A percentile compares a stretch with the other conserved stretches of the same genome.
Conservation (phyloP, 768 basidiomycete genomes). For the Suillus subaureus region DNA sequence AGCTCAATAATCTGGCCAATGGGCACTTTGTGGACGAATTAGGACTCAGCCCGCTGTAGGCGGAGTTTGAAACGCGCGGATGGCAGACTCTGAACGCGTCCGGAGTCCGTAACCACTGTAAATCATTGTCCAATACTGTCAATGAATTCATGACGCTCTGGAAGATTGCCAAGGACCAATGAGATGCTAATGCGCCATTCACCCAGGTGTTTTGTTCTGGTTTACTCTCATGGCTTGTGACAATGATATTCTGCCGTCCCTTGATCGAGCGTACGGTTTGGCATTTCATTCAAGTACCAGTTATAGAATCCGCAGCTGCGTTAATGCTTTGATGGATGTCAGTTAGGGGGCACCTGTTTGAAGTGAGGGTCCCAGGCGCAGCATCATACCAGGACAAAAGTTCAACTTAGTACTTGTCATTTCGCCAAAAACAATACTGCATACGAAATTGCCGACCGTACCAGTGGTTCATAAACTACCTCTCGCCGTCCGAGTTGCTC, state of each 20-base stretch:
- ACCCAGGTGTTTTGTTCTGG: not conserved
- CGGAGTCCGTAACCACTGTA: too few relatives aligned
- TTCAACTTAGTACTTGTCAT: not conserved
- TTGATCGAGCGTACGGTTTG: not conserved
- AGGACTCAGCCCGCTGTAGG: not conserved
- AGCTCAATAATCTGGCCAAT: conserved; percentile 53
- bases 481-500: not conserved
- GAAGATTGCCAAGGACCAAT: too few relatives aligned
- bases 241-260: not conserved
- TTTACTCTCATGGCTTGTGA: not conserved
- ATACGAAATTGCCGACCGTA: not conserved
- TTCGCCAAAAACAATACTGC: not conserved
- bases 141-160: too few relatives aligned
- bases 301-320: not conserved
- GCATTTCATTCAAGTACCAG: not conserved
- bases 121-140: too few relatives aligned
- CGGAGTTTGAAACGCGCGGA: not conserved
- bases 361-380: not conserved
- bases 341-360: not conserved
- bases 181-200: not conserved
- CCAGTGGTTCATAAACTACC: not conserved
- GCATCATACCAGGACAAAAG: not conserved
- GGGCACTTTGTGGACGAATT: conserved; percentile 35
- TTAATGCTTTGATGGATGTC: not conserved
- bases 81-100: too few relatives aligned